Conservation (phyloP, 257 asterid species). For the Solanum pinnatisectum region DNA sequence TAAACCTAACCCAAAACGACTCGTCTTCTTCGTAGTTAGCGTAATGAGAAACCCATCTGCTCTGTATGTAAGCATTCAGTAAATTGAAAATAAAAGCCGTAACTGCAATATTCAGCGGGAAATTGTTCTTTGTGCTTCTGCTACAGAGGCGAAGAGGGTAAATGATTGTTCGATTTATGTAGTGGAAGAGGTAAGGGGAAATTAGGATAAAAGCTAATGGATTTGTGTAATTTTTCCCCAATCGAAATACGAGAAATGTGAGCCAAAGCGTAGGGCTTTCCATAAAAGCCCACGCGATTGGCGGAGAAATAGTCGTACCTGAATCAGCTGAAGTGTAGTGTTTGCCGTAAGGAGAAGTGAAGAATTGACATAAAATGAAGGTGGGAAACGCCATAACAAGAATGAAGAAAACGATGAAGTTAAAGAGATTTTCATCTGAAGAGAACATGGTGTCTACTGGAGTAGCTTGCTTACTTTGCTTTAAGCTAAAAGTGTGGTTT, state of each 20-base stretch:
- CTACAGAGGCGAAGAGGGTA: slow-evolving; percentile 39
- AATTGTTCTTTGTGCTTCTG: not conserved
- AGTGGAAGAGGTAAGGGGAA: slow-evolving; percentile 46
- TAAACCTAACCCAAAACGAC: slow-evolving; percentile 39
- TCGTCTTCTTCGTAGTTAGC: slow-evolving; percentile 19
- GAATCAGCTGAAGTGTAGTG: slow-evolving; percentile 38
- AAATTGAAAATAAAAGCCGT: slow-evolving; percentile 37
- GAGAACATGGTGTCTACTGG: slow-evolving; percentile 13
- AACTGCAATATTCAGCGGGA: slow-evolving; percentile 32
- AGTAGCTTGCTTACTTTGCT: not conserved
- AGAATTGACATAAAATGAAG: slow-evolving; percentile 34
- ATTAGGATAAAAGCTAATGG: slow-evolving; percentile 37
- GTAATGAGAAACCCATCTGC: slow-evolving; percentile 52
- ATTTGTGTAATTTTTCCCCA: slow-evolving; percentile 28
- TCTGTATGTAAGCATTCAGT: slow-evolving; percentile 39
- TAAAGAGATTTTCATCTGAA: slow-evolving; percentile 24
- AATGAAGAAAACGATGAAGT: slow-evolving; percentile 18
- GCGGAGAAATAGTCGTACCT: slow-evolving; percentile 52
- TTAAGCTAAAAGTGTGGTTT: not conserved
- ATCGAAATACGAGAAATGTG: slow-evolving; percentile 48
- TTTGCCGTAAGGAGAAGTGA: slow-evolving; percentile 59
- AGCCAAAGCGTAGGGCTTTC: slow-evolving; percentile 71
- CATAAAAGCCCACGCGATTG: slow-evolving; percentile 57
- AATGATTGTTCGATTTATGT: slow-evolving; percentile 49
- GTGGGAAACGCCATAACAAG: slow-evolving; percentile 34